Conservation (phyloP, 192 early-diverging fungal genomes). For the Coemansia sp. region DNA sequence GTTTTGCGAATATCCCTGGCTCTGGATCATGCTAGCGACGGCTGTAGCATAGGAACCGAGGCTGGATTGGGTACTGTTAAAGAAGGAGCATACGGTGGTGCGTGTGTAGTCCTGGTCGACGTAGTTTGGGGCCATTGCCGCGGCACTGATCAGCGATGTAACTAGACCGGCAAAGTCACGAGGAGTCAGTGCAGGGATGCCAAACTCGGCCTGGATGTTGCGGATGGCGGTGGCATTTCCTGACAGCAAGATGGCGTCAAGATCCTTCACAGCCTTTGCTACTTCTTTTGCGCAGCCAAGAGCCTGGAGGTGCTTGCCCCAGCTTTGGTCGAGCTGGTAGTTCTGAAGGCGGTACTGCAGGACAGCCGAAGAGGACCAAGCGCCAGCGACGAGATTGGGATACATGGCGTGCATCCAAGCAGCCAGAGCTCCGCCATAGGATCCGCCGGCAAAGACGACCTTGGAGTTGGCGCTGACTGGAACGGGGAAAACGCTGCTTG, state of each 20-base stretch:
- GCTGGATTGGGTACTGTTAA: conserved; percentile 21
- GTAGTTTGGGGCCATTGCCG: conserved; percentile 19
- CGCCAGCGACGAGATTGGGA: conserved; percentile 64
- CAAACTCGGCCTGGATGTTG: conserved; percentile 27
- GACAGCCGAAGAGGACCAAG: conserved; percentile 70
- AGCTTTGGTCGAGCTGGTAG: conserved; percentile 62
- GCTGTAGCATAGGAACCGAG: conserved; percentile 33
- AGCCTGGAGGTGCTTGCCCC: conserved; percentile 37
- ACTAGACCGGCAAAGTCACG: conserved; percentile 42
- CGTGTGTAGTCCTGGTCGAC: conserved; percentile 20
- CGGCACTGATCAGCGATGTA: conserved; percentile 16
- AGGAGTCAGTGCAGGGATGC: conserved; percentile 25
- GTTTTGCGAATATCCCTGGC: conserved; percentile 13
- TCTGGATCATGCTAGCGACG: conserved; percentile 15
- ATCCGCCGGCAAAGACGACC: conserved; percentile 64
- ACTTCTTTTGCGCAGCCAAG: conserved; percentile 38
- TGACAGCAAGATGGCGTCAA: conserved; percentile 38
- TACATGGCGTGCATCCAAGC: conserved; percentile 72
- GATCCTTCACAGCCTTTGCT: conserved; percentile 43
- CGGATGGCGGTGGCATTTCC: conserved; percentile 20
- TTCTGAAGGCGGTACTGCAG: conserved; percentile 61
- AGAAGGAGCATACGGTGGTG: conserved; percentile 28
- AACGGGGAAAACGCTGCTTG: conserved; percentile 21
- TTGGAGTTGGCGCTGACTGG: conserved; percentile 26
- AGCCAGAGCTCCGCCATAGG: conserved; percentile 70